Evolutionary conservation across 2,329 filamentous ascomycete species (phyloP).

Genomic region (Chaetomium globosum): DNA sequence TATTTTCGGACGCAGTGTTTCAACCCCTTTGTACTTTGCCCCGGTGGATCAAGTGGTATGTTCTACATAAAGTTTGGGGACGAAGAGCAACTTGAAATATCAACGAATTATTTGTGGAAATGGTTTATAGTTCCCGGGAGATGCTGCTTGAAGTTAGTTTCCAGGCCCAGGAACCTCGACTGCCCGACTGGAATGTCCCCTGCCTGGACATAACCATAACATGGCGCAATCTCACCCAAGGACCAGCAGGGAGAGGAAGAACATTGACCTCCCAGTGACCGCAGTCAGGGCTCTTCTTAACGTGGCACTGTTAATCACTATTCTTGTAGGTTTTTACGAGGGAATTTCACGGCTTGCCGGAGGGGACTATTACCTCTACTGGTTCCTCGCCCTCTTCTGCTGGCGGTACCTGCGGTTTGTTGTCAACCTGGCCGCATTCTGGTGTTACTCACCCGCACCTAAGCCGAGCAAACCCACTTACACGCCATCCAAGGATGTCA

Average conservation of each 20-base stretch:
- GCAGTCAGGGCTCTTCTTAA: neutral
- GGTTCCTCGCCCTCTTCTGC: conserved; percentile 41
- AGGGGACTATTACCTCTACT: conserved; percentile 26
- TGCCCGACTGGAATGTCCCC: neutral
- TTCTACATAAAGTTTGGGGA: too few relatives aligned
- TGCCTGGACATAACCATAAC: neutral
- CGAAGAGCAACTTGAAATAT: too few relatives aligned
- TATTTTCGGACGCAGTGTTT: too few relatives aligned
- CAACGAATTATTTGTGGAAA: too few relatives aligned
- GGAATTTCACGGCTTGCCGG: neutral
- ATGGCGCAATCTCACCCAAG: neutral
- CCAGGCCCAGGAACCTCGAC: neutral
- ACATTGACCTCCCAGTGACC: neutral
- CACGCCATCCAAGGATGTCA: conserved; percentile 45
- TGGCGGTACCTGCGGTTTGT: conserved; percentile 53
- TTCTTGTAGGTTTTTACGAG: neutral
- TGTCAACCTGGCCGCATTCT: conserved; percentile 48
- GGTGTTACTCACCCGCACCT: conserved; percentile 45
- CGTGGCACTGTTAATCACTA: neutral
- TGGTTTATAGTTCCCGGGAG: neutral
- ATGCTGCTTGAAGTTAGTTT: neutral
- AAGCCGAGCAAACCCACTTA: conserved; percentile 39
- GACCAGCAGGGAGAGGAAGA: too few relatives aligned
- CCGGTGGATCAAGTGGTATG: too few relatives aligned
- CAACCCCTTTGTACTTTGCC: too few relatives aligned